phyloP scores from a whole-genome alignment of 352 stramenopile genomes.

The Thalassiosira gravida region DNA sequence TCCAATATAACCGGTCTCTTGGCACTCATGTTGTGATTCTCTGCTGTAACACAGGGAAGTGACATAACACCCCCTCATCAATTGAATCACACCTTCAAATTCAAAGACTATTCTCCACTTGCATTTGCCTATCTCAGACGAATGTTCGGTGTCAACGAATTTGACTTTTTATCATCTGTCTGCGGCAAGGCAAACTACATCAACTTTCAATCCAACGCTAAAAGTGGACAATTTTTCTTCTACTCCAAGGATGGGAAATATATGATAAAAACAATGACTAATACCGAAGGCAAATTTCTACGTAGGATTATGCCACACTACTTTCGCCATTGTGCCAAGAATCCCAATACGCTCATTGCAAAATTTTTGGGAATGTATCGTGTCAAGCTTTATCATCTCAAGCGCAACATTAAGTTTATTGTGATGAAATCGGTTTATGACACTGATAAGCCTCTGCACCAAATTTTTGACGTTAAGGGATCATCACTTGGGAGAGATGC shows the following conservation, averaged over 20 bases:
- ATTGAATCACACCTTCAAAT: slow-evolving; percentile 89
- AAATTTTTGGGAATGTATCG: slow-evolving; percentile 97
- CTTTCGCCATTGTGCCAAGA: slow-evolving; percentile 95
- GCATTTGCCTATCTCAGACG: slow-evolving; percentile 89
- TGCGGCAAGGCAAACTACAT: slow-evolving; percentile 93
- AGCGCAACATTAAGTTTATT: slow-evolving; percentile 90
- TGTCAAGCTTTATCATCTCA: slow-evolving; percentile 95
- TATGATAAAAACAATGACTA: slow-evolving; percentile 99
- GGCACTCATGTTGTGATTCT: not conserved
- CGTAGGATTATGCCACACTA: slow-evolving; percentile 95
- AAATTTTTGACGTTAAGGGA: slow-evolving; percentile 91
- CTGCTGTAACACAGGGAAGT: slow-evolving; percentile 34
- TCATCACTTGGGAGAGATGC: slow-evolving; percentile 82
- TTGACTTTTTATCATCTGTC: slow-evolving; percentile 91
- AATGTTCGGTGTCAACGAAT: slow-evolving; percentile 89
- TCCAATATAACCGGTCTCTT: not conserved
- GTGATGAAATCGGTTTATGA: slow-evolving; percentile 97
- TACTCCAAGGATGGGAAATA: slow-evolving; percentile 97
- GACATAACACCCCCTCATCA: slow-evolving; percentile 87
- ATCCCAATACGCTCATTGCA: slow-evolving; percentile 96
- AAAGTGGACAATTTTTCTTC: slow-evolving; percentile 99
- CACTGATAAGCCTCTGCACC: slow-evolving; percentile 91
- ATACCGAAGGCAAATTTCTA: slow-evolving; percentile 98
- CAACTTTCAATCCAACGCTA: slow-evolving; percentile 98
- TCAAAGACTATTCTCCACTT: slow-evolving; percentile 89